Evolutionary conservation across 768 basidiomycete species (phyloP), one percentile per base, ranked within the genome.

Genomic region (Tricholoma saponaceum): DNA sequence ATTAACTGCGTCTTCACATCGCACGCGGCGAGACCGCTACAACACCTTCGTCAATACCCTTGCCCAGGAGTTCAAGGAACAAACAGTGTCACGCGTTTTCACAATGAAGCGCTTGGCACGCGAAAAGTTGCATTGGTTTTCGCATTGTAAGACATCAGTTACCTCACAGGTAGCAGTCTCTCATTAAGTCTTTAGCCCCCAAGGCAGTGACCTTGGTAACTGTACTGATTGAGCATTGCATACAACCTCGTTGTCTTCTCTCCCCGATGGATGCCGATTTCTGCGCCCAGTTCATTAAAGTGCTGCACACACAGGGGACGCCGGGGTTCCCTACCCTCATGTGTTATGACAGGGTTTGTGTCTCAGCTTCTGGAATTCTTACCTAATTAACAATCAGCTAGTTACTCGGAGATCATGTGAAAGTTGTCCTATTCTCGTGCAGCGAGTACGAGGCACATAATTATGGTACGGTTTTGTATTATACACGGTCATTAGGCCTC

Each of bases 231-330:
- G 92, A 97, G 67, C 85, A 96, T 66, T 98, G 97, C 68, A 85
- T 99, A 59, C 88, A 91, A 66, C 96, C 97, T 10, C 85, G 97
- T 26, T 90, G 89, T 62, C 76, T 98, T 39, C 75, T 98, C n/a
- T 96, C 96, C 0, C 95, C 95, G 0, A 92, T 95, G 84, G 97
- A 99, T 70, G 96, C 97, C 23, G 89, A 96, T 56, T 99, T 87
- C 63, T 94, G 93, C 56, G 89, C 92, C 2, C 90, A 92, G 62
- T 88, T 98, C 66, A 89, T 98, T 69, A 89, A 89, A 67, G 79
- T 88, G 13, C 77, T 98, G 59, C 97, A 99, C 63, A 80, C 83
- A 13, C 83, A 88, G 67, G 95, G 92, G n/a, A 95, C 95, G 0
- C 84, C 86, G 8, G 88, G 89, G 2, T 99, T 98, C 70, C 86